phyloP scores from a whole-genome alignment of 257 asterid genomes.

The Ilex aquifolium region DNA sequence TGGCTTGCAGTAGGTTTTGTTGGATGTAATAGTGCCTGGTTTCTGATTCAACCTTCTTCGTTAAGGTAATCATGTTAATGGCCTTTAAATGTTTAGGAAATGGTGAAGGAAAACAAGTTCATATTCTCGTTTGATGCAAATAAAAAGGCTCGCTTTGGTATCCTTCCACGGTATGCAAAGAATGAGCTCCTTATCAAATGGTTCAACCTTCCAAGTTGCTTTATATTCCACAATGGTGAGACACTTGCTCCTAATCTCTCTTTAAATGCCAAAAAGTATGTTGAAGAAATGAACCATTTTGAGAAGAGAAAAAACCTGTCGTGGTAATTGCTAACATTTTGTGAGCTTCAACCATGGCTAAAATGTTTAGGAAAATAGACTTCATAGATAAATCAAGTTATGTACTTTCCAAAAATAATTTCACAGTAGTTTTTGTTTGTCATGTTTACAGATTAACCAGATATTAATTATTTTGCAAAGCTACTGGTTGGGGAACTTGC shows the following conservation, averaged over 20 bases:
- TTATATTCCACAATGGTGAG: constrained; percentile 96
- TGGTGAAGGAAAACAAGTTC: constrained; percentile 77
- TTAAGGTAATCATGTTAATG: background rate
- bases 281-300: too few species aligned
- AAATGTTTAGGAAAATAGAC: too few species aligned
- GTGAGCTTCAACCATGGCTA: too few species aligned
- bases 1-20: background rate
- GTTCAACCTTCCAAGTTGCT: constrained; percentile 98
- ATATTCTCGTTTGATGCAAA: constrained; percentile 67
- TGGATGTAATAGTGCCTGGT: background rate
- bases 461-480: too few species aligned
- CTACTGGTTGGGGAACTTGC: too few species aligned
- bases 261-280: too few species aligned
- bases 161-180: constrained; percentile 89
- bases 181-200: constrained; percentile 75
- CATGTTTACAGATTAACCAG: too few species aligned
- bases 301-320: too few species aligned
- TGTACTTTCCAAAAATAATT: too few species aligned
- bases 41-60: background rate
- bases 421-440: too few species aligned
- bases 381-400: too few species aligned
- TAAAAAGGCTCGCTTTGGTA: constrained; percentile 82
- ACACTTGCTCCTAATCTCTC: constrained; percentile 1
- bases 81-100: constrained; percentile 53
- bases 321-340: too few species aligned